Evolutionary conservation across 176 grass and related monocot genomes (phyloP), one percentile per base, ranked within the genome.

Genomic region (Typha latifolia): DNA sequence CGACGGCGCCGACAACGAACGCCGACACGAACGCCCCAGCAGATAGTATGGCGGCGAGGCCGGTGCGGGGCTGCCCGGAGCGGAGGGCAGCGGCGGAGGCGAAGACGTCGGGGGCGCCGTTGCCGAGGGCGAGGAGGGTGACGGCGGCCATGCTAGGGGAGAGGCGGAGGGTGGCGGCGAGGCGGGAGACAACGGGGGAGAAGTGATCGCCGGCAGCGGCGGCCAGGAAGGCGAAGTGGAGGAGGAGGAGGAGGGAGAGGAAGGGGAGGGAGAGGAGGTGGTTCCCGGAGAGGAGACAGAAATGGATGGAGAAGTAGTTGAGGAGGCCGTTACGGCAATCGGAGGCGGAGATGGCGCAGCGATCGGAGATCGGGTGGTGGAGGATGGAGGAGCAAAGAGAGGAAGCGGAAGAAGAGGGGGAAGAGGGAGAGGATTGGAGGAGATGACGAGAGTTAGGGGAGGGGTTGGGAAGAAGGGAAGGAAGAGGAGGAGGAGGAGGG

Each of bases 111-210:
- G 92, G 92, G 2, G 92, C 82, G 59, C 92, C 92, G 70, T 91
- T 96, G 11, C 92, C 92, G 48, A 96, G 77, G 50, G 92, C 84
- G 12, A 96, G 92, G 52, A 96, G 92, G n/a, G 92, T 96, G 23
- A 84, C 92, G 63, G 87, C 92, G 64, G 92, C 85, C 88, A 91
- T 91, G 65, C 82, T 87, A 0, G 91, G 84, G 16, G 91, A 91
- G 48, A 96, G 73, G 23, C 91, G 82, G 16, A 96, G 87, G 23
- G 68, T 74, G 47, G 62, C 12, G 18, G 81, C 80, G 65, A 96
- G 82, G 75, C 77, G 85, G 14, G 88, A 77, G 15, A 89, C 88
- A 4, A 77, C 77, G 0, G 88, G 92, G n/a, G 85, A 77, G 82
- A 96, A 91, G 83, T 74, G 80, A 1, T 69, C 43, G 0, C 82